Base-by-base conservation (phyloP, 345 rosid species). In the Dovyalis caffra region DNA sequence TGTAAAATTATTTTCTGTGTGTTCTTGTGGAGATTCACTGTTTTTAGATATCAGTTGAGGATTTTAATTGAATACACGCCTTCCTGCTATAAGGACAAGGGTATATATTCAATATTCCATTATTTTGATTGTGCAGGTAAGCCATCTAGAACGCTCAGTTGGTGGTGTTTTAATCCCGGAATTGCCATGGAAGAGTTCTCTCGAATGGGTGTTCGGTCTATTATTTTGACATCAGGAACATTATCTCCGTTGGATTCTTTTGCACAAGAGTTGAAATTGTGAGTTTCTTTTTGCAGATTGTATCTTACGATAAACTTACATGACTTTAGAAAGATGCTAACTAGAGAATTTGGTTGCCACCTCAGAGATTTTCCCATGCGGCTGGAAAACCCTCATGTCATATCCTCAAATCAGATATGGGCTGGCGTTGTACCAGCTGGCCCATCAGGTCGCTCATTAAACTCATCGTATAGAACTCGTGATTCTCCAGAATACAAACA, bases 91-190 rank as follows among this genome's bases (percentile, higher is more conserved):
- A 56, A 33, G 67, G 31, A 69, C 45, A 15, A 53, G n/a, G n/a
- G n/a, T 45, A 16, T 15, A 45, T 16, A 45, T 45, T 3, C 5
- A 45, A 43, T 45, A 45, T 45, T 74, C 28, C 11, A 53, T 58
- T 51, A 21, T 75, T 64, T 56, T 77, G 43, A 40, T 73, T 69
- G 71, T 91, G 83, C 83, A 93, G 99, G 93, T 77, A 91, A 87
- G 85, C 74, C 85, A 83, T 90, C 92, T 56, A 90, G 99, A 82
- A 90, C 85, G 25, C 89, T 95, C 71, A 88, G 99, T 77, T 95
- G 99, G 98, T 95, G 99, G 99, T 95, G 99, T 84, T 95, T 95
- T 85, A 95, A 87, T 89, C 99, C 99, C 69, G 99, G 98, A 78
- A 80, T 93, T 75, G 90, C 97, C 43, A 91, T 95, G 99, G 89